phyloP scores from a whole-genome alignment of 176 grass and related monocot genomes.

The Eleusine coracana region DNA sequence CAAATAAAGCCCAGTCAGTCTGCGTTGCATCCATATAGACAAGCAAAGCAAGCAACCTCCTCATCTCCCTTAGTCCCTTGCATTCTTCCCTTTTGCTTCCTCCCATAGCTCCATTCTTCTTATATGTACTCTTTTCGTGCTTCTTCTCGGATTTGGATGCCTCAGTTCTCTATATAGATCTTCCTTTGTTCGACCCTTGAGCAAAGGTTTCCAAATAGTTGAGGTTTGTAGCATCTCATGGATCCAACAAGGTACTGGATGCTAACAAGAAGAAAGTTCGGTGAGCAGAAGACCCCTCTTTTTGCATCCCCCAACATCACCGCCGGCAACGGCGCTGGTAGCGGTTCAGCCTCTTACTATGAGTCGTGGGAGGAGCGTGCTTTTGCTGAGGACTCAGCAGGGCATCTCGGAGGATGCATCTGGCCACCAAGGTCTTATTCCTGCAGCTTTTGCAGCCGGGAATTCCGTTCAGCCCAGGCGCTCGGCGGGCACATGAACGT shows the following conservation, averaged over 20 bases:
- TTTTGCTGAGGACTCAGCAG: conserved; percentile 53
- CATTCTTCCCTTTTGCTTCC: conserved; percentile 21
- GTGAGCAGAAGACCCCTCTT: conserved; percentile 29
- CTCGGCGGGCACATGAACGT: conserved; percentile 82
- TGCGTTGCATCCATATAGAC: conserved; percentile 38
- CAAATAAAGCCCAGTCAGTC: neutral
- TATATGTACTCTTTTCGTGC: conserved; percentile 27
- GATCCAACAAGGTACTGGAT: conserved; percentile 64
- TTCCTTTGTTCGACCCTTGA: neutral
- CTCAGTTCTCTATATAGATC: conserved; percentile 6
- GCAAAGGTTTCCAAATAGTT: neutral
- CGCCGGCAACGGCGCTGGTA: neutral
- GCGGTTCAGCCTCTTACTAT: conserved; percentile 29
- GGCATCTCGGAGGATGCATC: conserved; percentile 54
- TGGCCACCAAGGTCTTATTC: conserved; percentile 73
- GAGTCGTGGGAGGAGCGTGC: conserved; percentile 68
- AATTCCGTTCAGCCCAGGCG: conserved; percentile 69
- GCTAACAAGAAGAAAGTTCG: conserved; percentile 40
- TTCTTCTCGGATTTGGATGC: conserved; percentile 32
- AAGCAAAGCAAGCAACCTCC: conserved; percentile 41
- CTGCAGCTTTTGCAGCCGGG: conserved; percentile 64
- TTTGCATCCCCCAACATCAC: conserved; percentile 3
- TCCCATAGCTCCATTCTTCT: neutral
- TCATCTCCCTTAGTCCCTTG: conserved; percentile 1
- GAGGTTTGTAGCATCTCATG: conserved; percentile 32